phyloP scores from a whole-genome alignment of 768 basidiomycete species.

The Suillus ampliporus region DNA sequence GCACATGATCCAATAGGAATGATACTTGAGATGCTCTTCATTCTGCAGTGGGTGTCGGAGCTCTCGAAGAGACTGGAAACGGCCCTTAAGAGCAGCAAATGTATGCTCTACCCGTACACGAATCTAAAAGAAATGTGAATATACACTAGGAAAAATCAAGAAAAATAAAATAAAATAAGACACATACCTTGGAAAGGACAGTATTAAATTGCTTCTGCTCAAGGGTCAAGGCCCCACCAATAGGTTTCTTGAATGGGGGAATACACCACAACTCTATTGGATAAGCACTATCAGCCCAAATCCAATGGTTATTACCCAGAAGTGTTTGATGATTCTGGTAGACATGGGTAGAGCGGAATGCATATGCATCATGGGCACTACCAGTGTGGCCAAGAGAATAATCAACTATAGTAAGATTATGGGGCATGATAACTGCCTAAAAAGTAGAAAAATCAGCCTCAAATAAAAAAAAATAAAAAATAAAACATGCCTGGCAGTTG shows the following conservation, averaged over 20 bases:
- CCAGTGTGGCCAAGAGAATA: conserved; percentile 15
- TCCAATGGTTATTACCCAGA: conserved; percentile 13
- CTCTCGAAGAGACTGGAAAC: conserved; percentile 6
- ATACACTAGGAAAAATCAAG: too few species aligned
- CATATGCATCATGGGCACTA: conserved; percentile 17
- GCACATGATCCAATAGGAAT: conserved; percentile 1
- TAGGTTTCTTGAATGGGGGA: conserved; percentile 19
- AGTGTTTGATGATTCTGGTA: neutral
- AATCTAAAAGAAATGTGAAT: too few species aligned
- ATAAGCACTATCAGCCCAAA: conserved; percentile 24
- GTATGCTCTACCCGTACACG: conserved; percentile 6
- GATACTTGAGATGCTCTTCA: neutral
- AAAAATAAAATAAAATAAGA: neutral
- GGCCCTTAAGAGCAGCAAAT: conserved; percentile 13
- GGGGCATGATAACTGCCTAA: conserved; percentile 10
- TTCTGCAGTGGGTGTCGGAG: neutral
- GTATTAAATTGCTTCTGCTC: conserved; percentile 2
- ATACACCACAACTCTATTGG: conserved; percentile 14
- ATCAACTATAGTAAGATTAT: conserved; percentile 14
- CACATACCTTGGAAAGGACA: conserved; percentile 7
- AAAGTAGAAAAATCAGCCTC: neutral
- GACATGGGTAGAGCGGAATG: conserved; percentile 12
- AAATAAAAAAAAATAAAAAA: neutral
- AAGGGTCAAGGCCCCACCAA: neutral
- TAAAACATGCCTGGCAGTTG: conserved; percentile 22